Percentiles rank a stretch among this genome's conserved stretches.
These are phyloP conservation scores for Rubus parviflorus DNA, from an alignment of 306 rosid species.

Conservation along the genomic window DNA sequence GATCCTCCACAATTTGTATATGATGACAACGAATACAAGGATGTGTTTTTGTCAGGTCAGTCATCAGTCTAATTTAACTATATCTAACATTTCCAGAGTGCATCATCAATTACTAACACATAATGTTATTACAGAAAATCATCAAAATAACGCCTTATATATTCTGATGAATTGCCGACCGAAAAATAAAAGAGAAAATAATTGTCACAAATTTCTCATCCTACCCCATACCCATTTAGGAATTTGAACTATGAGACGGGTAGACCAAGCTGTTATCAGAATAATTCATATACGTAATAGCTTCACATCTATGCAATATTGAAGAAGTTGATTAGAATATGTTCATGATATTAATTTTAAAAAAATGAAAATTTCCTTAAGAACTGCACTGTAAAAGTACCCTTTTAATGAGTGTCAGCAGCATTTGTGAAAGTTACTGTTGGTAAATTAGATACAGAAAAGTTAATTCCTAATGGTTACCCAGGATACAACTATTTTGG, in stretches of 20 bases:
- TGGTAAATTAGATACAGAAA: neutral
- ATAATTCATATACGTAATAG: neutral
- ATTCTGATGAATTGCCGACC: neutral
- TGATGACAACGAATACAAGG: constrained; percentile 71
- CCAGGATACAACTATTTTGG: neutral
- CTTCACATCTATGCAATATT: neutral
- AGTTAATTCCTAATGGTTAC: too few relatives aligned
- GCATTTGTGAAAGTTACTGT: neutral
- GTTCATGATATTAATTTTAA: too few relatives aligned
- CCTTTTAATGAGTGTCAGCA: neutral
- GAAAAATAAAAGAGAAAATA: neutral
- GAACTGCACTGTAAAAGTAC: too few relatives aligned
- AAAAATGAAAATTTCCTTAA: too few relatives aligned
- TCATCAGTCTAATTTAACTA: constrained; percentile 34
- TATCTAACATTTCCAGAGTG: neutral
- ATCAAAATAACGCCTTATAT: neutral
- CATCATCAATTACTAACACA: neutral
- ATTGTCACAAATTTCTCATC: neutral
- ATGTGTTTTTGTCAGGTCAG: constrained; percentile 88
- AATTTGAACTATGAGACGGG: neutral
- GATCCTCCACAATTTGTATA: constrained; percentile 94
- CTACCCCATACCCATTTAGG: neutral
- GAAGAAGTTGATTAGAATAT: too few relatives aligned
- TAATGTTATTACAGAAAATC: neutral
- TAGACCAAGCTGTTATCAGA: neutral